Evolutionary conservation across 2,329 filamentous ascomycete genomes (phyloP), one percentile per base, ranked within the genome.

Genomic region (Penicillium sp.): DNA sequence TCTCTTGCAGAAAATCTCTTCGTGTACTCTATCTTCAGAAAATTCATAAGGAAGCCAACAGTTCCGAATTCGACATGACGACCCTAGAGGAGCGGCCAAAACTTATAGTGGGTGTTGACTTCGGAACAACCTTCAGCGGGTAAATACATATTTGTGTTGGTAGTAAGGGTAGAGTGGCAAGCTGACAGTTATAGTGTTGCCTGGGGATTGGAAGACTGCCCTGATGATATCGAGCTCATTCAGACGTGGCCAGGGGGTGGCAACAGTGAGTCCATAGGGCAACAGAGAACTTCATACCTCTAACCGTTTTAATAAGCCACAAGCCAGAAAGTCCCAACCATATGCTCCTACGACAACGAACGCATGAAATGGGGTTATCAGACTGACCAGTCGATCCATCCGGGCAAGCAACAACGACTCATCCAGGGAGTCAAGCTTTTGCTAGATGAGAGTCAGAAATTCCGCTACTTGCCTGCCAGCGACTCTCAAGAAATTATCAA

Each of bases 121-220:
- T 69, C 46, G 68, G 67, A 3, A 71, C 67, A 15, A 70, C 68
- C 9, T 71, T 62, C 46, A 69, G 64, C 42, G 66, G 68, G 65
- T 68, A 50, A 29, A 54, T 50, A 15, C 23, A 6, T 21, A 21
- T 21, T 15, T 21, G 3, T 34, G 3, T 16, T 41, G 23, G 3
- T 16, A 10, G 18, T n/a, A 5, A 12, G 23, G 3, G 7, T 2
- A 0, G 8, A 16, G 18, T 23, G 32, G 7, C 12, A 1, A 3
- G 3, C 40, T 59, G 5, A 57, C 12, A 0, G 12, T 42, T 3
- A 10, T 6, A 66, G 60, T 7, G 37, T 63, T 25, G 65, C 62
- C 4, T 69, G 61, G 61, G 60, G 56, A 0, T 35, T 67, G 6
- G 32, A 57, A 16, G 58, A 51, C 7, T 47, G 51, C 1, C n/a